Evolutionary conservation across 176 grass and related monocot genomes (phyloP).

Genomic region (Juncus inflexus): DNA sequence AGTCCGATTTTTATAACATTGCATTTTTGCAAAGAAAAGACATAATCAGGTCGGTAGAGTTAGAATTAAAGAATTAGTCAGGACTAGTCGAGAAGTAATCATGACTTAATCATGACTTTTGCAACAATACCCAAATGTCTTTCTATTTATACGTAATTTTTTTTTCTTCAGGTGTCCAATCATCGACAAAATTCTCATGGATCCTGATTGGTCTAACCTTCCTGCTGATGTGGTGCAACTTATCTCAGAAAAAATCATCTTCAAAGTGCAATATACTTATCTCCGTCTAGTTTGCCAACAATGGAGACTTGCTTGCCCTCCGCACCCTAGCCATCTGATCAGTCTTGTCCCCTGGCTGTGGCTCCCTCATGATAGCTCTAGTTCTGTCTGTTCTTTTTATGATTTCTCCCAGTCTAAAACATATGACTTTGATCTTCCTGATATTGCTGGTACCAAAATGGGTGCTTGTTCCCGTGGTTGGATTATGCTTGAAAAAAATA

Average conservation of each 20-base stretch:
- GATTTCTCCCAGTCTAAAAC: slow-evolving; percentile 14
- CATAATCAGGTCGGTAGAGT: no score
- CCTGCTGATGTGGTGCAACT: not conserved
- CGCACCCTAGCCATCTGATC: slow-evolving; percentile 1
- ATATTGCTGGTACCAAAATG: not conserved
- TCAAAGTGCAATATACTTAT: not conserved
- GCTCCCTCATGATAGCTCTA: not conserved
- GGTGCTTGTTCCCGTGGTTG: not conserved
- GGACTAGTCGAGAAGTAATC: no score
- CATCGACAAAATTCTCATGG: not conserved
- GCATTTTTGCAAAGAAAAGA: no score
- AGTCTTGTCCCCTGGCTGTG: not conserved
- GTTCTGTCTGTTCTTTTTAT: not conserved
- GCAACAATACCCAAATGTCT: no score
- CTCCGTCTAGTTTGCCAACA: slow-evolving; percentile 3
- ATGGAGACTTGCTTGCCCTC: not conserved
- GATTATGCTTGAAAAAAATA: slow-evolving; percentile 1
- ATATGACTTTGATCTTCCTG: not conserved
- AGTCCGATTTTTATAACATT: no score
- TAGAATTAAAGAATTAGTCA: no score
- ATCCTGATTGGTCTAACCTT: slow-evolving; percentile 2
- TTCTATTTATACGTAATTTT: no score
- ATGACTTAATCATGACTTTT: no score
- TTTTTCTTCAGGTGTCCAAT: no score
- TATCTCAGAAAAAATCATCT: slow-evolving; percentile 9